Percentiles rank a stretch among this genome's conserved stretches.
phyloP scores from a whole-genome alignment of 106 monocot species.

The Dactylorhiza incarnata region DNA sequence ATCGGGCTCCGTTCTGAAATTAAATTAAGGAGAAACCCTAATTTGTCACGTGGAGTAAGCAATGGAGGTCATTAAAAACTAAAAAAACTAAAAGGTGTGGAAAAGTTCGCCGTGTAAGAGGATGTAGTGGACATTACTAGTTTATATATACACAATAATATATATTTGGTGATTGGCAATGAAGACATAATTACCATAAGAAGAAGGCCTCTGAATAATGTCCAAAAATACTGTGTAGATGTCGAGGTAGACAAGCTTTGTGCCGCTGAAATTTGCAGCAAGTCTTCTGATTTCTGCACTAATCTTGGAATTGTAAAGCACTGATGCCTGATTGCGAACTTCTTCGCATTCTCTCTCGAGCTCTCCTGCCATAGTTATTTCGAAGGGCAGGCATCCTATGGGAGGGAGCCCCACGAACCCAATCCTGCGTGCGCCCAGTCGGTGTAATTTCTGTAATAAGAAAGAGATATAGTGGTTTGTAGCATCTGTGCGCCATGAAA shows the following conservation, averaged over 20 bases:
- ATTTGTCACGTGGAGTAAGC: no score
- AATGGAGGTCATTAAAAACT: no score
- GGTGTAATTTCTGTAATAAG: neutral
- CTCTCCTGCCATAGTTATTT: neutral
- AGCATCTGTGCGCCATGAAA: no score
- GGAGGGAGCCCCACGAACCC: neutral
- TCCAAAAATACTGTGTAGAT: neutral
- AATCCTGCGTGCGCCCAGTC: neutral
- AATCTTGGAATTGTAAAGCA: slow-evolving; percentile 2
- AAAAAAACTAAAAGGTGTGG: no score
- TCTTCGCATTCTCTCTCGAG: neutral
- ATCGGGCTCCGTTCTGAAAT: no score
- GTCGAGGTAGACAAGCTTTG: neutral
- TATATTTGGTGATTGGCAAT: no score
- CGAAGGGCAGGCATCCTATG: slow-evolving; percentile 1
- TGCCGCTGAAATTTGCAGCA: neutral
- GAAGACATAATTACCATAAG: no score
- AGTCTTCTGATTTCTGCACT: neutral
- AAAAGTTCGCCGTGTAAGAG: no score
- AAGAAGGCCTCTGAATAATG: neutral
- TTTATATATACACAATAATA: no score
- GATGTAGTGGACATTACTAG: no score
- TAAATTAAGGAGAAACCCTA: no score
- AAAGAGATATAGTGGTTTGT: neutral
- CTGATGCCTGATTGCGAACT: neutral